Base-by-base conservation (phyloP, 441 rosid species). In the Eugenia klotzschiana region DNA sequence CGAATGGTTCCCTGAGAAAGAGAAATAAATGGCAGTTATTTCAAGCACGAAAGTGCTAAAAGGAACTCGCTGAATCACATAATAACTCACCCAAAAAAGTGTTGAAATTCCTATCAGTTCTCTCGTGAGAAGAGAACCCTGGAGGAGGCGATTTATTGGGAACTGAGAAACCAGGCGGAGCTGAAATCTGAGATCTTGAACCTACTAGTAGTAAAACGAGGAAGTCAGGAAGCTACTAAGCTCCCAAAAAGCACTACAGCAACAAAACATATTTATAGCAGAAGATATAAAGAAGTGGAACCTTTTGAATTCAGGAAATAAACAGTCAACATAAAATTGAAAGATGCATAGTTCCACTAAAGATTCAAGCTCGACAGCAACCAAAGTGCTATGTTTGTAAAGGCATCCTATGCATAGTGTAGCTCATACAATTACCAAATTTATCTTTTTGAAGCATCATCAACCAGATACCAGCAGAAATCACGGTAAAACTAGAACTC, bases 131-230 rank as follows among this genome's bases (percentile, higher is more conserved):
- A 84, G 93, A 90, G 84, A 97, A 97, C 79, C 98, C 98, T 8
- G 98, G 99, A 46, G 99, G 98, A 33, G 99, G 98, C 82, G 97
- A 92, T 90, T 95, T 92, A 87, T 86, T 94, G 79, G 98, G 94
- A 77, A 90, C 89, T 79, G 95, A 88, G 85, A 97, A 97, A 82
- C 99, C 99, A 85, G 98, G 99, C 11, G 98, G 99, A 25, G 94
- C 98, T 37, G 97, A 92, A 69, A 92, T 84, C 87, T 92, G 99
- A 88, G 94, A 87, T 81, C 98, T 91, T 58, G 98, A 88, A 90
- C 89, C 97, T 90, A 91, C 84, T 16, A 3, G 33, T 83, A 86
- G 20, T 49, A 82, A 33, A 81, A 72, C 1, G 3, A n/a, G 57
- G 23, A 81, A 69, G 77, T 64, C 8, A 64, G 77, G 77, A 69